These are phyloP conservation scores for Microglena sp. DNA, from an alignment of 139 green algal genomes.

Conservation along the genomic window DNA sequence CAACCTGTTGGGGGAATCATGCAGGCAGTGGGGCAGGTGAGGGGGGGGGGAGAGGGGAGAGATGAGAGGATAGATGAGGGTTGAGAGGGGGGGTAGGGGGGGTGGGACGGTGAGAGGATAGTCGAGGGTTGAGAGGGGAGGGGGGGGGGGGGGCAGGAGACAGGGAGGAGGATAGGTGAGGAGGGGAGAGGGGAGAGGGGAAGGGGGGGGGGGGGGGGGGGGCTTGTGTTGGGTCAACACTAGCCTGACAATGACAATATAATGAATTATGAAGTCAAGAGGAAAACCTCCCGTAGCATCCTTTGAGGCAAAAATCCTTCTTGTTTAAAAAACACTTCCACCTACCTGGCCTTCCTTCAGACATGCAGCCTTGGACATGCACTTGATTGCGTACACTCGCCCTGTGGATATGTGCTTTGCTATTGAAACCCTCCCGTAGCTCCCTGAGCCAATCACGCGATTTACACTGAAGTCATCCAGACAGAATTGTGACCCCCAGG, in stretches of 20 bases:
- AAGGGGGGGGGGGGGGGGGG: too few species aligned
- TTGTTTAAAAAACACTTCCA: too few species aligned
- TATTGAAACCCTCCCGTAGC: conserved; percentile 61
- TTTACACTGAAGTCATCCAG: conserved; percentile 43
- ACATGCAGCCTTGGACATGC: conserved; percentile 56
- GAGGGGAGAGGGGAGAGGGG: background rate
- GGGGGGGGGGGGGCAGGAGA: too few species aligned
- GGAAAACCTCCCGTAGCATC: background rate
- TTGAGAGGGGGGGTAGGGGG: background rate
- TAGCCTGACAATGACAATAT: background rate
- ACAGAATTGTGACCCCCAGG: too few species aligned
- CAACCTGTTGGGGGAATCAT: conserved; percentile 38
- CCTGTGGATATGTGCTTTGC: conserved; percentile 33
- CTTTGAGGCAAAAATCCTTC: too few species aligned
- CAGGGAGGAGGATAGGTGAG: background rate
- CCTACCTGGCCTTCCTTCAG: conserved; percentile 63
- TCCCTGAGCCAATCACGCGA: conserved; percentile 56
- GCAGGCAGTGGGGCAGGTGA: too few species aligned
- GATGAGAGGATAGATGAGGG: background rate
- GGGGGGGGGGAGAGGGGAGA: background rate
- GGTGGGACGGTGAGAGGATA: background rate
- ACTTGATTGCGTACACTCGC: conserved; percentile 59
- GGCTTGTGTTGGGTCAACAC: background rate
- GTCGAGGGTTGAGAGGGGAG: too few species aligned
- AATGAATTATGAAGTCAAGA: background rate